Evolutionary conservation across 345 rosid genomes (phyloP).

Genomic region (Gossypium australe): DNA sequence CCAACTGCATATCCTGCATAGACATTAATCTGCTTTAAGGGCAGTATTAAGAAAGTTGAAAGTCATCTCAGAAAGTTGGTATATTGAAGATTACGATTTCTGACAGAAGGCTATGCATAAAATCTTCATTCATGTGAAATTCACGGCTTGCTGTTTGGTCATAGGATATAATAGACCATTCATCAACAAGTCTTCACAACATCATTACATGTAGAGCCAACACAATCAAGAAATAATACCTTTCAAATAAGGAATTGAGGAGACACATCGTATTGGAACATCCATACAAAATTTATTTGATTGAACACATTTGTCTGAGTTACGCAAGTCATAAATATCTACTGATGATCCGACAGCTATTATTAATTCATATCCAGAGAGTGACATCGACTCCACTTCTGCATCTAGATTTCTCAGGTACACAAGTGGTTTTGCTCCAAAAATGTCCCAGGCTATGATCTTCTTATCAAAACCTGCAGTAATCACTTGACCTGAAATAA

Average conservation of each 20-base stretch:
- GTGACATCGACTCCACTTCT: constrained; percentile 62
- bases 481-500: constrained; percentile 53
- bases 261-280: constrained; percentile 50
- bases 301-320: constrained; percentile 45
- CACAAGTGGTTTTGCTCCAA: constrained; percentile 29
- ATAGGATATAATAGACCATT: not conserved
- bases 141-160: not conserved
- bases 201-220: not conserved
- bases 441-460: constrained; percentile 63
- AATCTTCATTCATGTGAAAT: not conserved
- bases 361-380: constrained; percentile 55
- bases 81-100: not conserved
- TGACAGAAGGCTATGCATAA: not conserved
- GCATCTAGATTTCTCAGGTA: constrained; percentile 28
- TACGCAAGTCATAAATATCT: constrained; percentile 58
- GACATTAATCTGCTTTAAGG: constrained; percentile 4
- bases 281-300: constrained; percentile 42
- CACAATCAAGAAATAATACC: constrained; percentile 37
- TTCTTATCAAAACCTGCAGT: constrained; percentile 77
- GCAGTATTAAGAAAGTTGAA: not conserved
- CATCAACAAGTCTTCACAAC: not conserved
- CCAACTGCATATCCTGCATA: constrained; percentile 81
- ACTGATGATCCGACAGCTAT: constrained; percentile 58
- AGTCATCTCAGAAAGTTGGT: not conserved
- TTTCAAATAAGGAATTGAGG: constrained; percentile 39